These are phyloP conservation scores for Rubia yunnanensis DNA, from an alignment of 257 asterid species.

Conservation along the genomic window DNA sequence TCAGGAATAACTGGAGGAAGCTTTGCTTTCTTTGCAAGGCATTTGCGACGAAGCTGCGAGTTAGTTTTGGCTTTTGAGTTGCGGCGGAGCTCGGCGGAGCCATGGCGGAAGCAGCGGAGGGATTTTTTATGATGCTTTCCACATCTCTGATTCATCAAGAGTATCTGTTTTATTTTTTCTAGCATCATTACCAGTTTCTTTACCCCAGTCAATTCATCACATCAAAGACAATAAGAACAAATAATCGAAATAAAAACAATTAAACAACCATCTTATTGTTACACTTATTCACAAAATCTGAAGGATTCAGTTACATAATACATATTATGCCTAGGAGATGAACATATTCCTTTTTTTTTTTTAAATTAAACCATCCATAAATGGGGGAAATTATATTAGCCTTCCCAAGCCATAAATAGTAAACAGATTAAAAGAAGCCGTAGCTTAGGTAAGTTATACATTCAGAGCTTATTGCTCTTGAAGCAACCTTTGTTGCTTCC, in stretches of 20 bases:
- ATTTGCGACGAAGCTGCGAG: conserved; percentile 39
- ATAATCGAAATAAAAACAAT: not conserved
- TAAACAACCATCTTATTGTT: not conserved
- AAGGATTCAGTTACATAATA: not conserved
- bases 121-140: no score
- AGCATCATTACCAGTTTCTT: not conserved
- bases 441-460: no score
- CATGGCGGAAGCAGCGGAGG: conserved; percentile 12
- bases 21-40: conserved; percentile 47
- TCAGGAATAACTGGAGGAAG: conserved; percentile 53
- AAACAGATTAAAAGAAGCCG: no score
- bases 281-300: conserved; percentile 5
- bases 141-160: no score
- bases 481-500: no score
- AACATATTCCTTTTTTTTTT: not conserved
- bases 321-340: not conserved
- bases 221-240: not conserved
- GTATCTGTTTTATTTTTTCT: no score
- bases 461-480: no score
- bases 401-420: no score
- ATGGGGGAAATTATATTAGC: no score
- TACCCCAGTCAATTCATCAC: not conserved
- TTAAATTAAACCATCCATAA: no score
- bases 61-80: conserved; percentile 20
- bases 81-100: conserved; percentile 28